These are phyloP conservation scores for Aegilops longissima DNA, from an alignment of 176 grass and related monocot genomes.

Conservation along the genomic window DNA sequence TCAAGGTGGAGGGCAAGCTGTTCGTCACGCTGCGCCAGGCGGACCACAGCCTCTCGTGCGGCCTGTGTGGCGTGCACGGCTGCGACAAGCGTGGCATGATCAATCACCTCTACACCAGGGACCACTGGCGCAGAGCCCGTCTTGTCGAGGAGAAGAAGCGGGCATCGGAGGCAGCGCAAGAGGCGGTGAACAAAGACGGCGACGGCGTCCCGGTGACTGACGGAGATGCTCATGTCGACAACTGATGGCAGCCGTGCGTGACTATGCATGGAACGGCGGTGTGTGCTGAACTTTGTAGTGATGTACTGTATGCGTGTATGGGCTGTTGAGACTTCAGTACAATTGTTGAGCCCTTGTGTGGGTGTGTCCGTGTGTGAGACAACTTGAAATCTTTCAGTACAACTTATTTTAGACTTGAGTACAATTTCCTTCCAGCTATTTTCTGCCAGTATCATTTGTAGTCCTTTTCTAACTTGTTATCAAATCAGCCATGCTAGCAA, in stretches of 20 bases:
- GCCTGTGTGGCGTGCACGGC: conserved; percentile 4
- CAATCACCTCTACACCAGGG: conserved; percentile 27
- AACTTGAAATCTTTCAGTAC: too few species aligned
- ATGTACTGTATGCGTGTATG: not conserved
- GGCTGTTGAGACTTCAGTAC: too few species aligned
- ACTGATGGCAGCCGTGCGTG: not conserved
- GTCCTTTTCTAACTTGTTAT: too few species aligned
- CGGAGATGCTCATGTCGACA: not conserved
- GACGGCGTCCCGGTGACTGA: not conserved
- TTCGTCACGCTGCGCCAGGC: not conserved
- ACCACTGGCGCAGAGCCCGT: conserved; percentile 11
- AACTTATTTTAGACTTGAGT: not conserved
- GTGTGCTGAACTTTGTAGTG: too few species aligned
- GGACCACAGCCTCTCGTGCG: conserved; percentile 22
- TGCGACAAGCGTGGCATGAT: conserved; percentile 23
- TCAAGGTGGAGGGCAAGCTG: conserved; percentile 25
- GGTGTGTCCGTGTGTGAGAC: not conserved
- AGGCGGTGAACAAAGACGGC: not conserved
- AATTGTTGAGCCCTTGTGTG: not conserved
- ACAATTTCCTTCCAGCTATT: not conserved
- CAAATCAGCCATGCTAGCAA: too few species aligned
- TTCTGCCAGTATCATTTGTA: not conserved
- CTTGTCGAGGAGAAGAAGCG: not conserved
- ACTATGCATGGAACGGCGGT: not conserved
- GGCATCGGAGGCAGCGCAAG: not conserved